phyloP scores from a whole-genome alignment of 306 rosid genomes.

The Clitoria ternatea region DNA sequence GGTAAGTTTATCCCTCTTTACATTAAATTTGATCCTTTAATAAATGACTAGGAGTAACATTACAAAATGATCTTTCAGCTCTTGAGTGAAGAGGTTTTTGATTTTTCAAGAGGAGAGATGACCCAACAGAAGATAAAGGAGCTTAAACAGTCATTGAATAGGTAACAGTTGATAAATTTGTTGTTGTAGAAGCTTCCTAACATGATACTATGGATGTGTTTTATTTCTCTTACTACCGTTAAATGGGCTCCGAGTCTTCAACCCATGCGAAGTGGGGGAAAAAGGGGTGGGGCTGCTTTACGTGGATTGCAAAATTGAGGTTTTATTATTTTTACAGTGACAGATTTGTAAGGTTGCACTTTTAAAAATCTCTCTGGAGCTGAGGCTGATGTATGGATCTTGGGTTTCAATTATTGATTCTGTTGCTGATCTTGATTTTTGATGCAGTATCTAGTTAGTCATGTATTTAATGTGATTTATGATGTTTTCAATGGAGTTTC shows the following conservation, averaged over 20 bases:
- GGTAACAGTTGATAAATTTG: constrained; percentile 38
- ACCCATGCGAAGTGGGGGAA: too few relatives aligned
- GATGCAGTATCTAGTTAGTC: neutral
- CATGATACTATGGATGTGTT: neutral
- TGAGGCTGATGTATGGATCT: neutral
- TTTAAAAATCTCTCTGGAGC: neutral
- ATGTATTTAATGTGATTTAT: neutral
- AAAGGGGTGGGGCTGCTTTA: too few relatives aligned
- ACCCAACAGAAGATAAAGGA: constrained; percentile 43
- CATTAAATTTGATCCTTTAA: neutral
- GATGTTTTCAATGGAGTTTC: neutral
- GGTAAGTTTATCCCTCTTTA: constrained; percentile 25
- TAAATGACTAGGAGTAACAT: constrained; percentile 2
- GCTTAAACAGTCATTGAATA: constrained; percentile 49
- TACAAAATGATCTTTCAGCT: constrained; percentile 26
- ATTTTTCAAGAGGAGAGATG: constrained; percentile 49
- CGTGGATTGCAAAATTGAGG: neutral
- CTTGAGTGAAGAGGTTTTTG: constrained; percentile 44
- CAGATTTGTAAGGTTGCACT: neutral
- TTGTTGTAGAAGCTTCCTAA: neutral
- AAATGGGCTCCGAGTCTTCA: too few relatives aligned
- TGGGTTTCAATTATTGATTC: neutral
- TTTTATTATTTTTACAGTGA: neutral
- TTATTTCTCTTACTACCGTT: neutral
- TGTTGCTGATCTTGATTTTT: neutral